phyloP scores from a whole-genome alignment of 495 filamentous ascomycete genomes.

The Neurospora sp. region DNA sequence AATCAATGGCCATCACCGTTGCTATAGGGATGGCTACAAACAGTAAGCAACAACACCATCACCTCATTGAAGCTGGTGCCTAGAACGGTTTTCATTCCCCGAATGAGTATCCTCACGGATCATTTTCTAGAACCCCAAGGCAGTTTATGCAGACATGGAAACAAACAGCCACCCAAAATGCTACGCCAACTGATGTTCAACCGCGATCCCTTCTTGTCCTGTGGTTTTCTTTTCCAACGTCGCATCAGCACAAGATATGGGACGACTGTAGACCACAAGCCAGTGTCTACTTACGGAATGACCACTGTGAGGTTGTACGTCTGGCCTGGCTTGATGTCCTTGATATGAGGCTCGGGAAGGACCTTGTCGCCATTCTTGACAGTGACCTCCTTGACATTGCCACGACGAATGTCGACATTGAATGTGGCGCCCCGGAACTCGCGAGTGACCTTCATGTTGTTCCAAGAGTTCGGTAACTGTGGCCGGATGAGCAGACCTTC shows the following conservation, averaged over 20 bases:
- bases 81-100: not conserved
- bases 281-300: conserved; percentile 18
- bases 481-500: conserved; percentile 37
- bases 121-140: not conserved
- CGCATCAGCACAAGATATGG: not conserved
- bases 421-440: conserved; percentile 43
- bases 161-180: not conserved
- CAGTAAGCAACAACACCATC: not conserved
- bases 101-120: not conserved
- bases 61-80: not conserved
- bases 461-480: conserved; percentile 40
- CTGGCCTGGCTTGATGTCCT: conserved; percentile 26
- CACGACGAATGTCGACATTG: conserved; percentile 32
- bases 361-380: conserved; percentile 24
- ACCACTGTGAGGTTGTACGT: conserved; percentile 33
- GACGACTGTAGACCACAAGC: not conserved
- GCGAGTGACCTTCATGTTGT: conserved; percentile 36
- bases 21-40: not conserved
- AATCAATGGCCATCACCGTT: not conserved
- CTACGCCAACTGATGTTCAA: not conserved
- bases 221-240: not conserved
- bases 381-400: conserved; percentile 32
- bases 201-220: not conserved
- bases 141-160: not conserved
- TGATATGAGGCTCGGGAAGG: conserved; percentile 30